A percentile compares a stretch with the other conserved stretches of the same genome.
Evolutionary conservation across 352 stramenopile genomes (phyloP).

Genomic region (Elongisporangium anandrum): DNA sequence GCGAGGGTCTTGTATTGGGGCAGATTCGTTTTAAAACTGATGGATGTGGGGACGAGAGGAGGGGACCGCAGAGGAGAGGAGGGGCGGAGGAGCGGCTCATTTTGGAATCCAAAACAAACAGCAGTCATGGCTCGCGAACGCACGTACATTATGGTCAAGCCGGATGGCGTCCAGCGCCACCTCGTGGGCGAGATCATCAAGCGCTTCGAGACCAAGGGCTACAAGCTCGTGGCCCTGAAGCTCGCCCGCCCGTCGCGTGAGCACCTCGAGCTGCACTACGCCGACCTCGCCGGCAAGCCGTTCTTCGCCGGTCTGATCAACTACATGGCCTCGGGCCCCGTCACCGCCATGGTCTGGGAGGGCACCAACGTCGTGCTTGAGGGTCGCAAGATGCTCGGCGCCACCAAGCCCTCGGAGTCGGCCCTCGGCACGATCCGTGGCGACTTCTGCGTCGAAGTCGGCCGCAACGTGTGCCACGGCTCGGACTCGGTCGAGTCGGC

Average conservation of each 20-base stretch:
- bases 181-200: slow-evolving; percentile 97
- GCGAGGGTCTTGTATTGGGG: background rate
- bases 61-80: background rate
- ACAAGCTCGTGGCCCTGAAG: slow-evolving; percentile 97
- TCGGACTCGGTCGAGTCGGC: slow-evolving; percentile 97
- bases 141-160: slow-evolving; percentile 96
- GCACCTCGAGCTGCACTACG: slow-evolving; percentile 89
- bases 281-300: slow-evolving; percentile 91
- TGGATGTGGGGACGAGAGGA: background rate
- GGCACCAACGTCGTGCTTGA: slow-evolving; percentile 91
- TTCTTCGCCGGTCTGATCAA: slow-evolving; percentile 95
- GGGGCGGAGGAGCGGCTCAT: background rate
- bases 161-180: slow-evolving; percentile 95
- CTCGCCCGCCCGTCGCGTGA: slow-evolving; percentile 67
- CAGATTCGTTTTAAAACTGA: background rate
- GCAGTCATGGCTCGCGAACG: slow-evolving; percentile 48
- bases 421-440: slow-evolving; percentile 96
- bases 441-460: slow-evolving; percentile 94
- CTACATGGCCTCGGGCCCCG: slow-evolving; percentile 95
- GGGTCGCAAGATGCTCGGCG: slow-evolving; percentile 96
- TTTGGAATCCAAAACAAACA: slow-evolving; percentile 7
- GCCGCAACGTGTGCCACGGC: slow-evolving; percentile 96
- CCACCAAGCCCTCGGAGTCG: slow-evolving; percentile 95
- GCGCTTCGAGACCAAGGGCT: slow-evolving; percentile 97
- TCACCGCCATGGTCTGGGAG: slow-evolving; percentile 94